phyloP scores from a whole-genome alignment of 2,329 filamentous ascomycete genomes.

The Trichoderma koningiopsis region DNA sequence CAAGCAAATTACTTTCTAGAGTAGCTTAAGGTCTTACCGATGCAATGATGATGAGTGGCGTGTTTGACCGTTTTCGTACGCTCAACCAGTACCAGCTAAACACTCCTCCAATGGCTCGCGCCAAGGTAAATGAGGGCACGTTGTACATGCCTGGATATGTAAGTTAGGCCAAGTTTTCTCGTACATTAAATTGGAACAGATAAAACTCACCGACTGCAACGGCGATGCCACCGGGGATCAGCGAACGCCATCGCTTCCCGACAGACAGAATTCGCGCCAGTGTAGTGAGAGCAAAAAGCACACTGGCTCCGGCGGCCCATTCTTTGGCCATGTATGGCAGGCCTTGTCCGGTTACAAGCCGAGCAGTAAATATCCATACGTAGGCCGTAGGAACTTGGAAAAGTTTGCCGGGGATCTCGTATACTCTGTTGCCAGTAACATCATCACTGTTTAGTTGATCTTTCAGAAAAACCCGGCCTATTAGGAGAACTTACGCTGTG shows the following conservation, averaged over 20 bases:
- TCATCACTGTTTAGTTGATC: background rate
- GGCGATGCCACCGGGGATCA: constrained; percentile 89
- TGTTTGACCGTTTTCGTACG: constrained; percentile 58
- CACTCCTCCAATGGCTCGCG: constrained; percentile 77
- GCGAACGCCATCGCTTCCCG: constrained; percentile 67
- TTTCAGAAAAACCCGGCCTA: background rate
- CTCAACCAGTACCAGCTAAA: constrained; percentile 75
- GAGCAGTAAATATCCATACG: constrained; percentile 96
- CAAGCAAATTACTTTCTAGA: background rate
- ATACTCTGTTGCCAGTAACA: constrained; percentile 59
- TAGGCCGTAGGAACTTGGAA: constrained; percentile 95
- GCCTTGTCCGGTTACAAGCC: constrained; percentile 88
- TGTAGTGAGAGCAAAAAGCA: constrained; percentile 73
- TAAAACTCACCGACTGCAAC: constrained; percentile 75
- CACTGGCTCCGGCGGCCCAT: constrained; percentile 74
- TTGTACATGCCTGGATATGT: constrained; percentile 81
- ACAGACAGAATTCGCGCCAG: constrained; percentile 63
- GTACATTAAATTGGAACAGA: background rate
- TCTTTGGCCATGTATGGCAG: constrained; percentile 81
- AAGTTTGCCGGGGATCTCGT: constrained; percentile 81
- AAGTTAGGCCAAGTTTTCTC: background rate
- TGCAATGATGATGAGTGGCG: constrained; percentile 85
- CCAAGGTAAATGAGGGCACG: constrained; percentile 91
- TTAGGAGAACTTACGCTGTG: constrained; percentile 52
- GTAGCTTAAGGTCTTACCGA: constrained; percentile 47